Evolutionary conservation across 768 basidiomycete species (phyloP).

Genomic region (Russula sp.): DNA sequence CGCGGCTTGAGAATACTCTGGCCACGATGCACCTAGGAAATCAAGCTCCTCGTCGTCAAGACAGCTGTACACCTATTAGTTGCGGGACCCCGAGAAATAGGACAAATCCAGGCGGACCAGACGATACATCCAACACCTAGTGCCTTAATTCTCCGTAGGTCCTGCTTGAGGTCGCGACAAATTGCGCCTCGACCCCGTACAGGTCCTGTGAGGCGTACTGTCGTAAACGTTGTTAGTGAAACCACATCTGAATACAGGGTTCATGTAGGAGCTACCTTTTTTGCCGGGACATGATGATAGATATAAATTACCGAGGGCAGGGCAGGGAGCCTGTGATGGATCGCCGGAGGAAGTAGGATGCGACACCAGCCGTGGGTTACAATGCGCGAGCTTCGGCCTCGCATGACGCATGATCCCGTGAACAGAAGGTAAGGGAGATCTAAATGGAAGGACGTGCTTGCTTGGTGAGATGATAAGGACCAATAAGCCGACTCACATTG

Average conservation of each 20-base stretch:
- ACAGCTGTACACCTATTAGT: conserved; percentile 42
- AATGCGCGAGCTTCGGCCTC: conserved; percentile 5
- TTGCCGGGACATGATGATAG: conserved; percentile 94
- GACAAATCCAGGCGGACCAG: conserved; percentile 44
- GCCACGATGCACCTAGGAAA: conserved; percentile 83
- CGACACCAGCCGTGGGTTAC: neutral
- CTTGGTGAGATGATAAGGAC: neutral
- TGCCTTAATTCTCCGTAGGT: conserved; percentile 66
- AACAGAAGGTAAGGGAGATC: neutral
- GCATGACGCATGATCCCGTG: conserved; percentile 2
- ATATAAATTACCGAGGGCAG: conserved; percentile 70
- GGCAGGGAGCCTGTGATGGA: conserved; percentile 6
- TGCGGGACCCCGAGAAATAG: neutral
- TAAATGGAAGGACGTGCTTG: neutral
- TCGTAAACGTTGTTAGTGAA: neutral
- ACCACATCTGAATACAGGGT: neutral
- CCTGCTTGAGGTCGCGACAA: conserved; percentile 71
- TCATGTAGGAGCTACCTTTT: conserved; percentile 46
- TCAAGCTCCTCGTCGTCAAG: conserved; percentile 79
- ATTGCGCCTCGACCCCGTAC: conserved; percentile 75
- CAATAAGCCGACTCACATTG: neutral
- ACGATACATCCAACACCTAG: conserved; percentile 75
- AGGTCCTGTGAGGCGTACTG: conserved; percentile 68
- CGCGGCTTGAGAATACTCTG: conserved; percentile 61
- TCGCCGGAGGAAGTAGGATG: neutral